Conservation (phyloP, 345 rosid genomes). For the Sisymbrium altissimum region DNA sequence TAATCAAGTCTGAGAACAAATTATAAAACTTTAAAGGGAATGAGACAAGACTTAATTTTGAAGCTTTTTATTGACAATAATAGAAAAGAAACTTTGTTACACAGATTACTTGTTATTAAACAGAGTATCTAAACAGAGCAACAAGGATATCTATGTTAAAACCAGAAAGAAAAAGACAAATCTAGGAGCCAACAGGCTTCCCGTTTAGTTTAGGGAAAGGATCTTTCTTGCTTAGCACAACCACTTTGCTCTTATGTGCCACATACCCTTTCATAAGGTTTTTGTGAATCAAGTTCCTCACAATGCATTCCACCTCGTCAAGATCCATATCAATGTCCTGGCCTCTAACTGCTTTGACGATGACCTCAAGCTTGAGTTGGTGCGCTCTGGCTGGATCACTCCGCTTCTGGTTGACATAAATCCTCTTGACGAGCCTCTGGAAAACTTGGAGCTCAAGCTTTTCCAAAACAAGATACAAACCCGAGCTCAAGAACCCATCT, state of each 20-base stretch:
- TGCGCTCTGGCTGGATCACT: slow-evolving; percentile 88
- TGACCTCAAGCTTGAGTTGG: slow-evolving; percentile 85
- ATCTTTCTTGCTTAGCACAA: slow-evolving; percentile 91
- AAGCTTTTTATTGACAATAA: no score
- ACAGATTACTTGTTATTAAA: no score
- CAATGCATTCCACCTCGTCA: slow-evolving; percentile 94
- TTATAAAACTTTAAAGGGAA: no score
- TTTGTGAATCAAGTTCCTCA: slow-evolving; percentile 77
- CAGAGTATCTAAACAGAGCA: no score
- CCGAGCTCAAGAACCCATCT: slow-evolving; percentile 86
- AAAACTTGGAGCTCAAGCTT: slow-evolving; percentile 95
- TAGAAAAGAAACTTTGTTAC: no score
- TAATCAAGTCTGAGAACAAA: no score
- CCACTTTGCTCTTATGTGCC: slow-evolving; percentile 91
- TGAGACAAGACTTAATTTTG: no score
- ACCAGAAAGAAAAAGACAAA: no score
- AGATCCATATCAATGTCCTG: slow-evolving; percentile 87
- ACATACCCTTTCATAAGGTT: slow-evolving; percentile 82
- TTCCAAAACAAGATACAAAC: slow-evolving; percentile 90
- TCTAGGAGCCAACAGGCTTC: slow-evolving; percentile 63
- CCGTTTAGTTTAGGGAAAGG: slow-evolving; percentile 83
- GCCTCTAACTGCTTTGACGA: slow-evolving; percentile 80
- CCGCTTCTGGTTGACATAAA: slow-evolving; percentile 72
- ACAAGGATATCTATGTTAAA: no score
- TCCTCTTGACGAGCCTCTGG: slow-evolving; percentile 87